Conservation (phyloP, 176 grass and related monocot genomes). For the Elymus sibiricus region DNA sequence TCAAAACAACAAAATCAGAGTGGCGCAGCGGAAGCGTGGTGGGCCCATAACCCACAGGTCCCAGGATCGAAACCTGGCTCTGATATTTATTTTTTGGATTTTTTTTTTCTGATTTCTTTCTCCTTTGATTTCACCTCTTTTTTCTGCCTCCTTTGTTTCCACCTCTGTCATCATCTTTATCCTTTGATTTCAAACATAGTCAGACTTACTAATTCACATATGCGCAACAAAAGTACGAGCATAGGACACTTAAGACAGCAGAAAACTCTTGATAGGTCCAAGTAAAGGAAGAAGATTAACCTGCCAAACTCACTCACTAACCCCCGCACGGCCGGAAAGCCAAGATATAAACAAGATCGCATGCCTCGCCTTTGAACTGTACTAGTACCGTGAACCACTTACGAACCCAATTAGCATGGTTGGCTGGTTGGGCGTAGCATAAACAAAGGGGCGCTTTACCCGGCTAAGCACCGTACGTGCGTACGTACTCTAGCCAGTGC, state of each 20-base stretch:
- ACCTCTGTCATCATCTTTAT: neutral
- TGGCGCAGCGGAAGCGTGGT: constrained; percentile 93
- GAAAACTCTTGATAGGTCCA: neutral
- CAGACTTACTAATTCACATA: neutral
- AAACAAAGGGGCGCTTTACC: too few relatives aligned
- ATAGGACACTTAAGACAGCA: neutral
- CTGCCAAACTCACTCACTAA: neutral
- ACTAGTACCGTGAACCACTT: too few relatives aligned
- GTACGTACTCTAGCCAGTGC: neutral
- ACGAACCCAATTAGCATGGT: too few relatives aligned
- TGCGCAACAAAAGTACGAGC: too few relatives aligned
- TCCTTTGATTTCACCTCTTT: neutral
- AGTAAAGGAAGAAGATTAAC: neutral
- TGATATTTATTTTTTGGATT: constrained; percentile 14
- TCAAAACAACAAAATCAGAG: constrained; percentile 23
- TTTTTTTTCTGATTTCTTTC: neutral
- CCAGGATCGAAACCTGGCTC: constrained; percentile 86
- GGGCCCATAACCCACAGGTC: constrained; percentile 97
- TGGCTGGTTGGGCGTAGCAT: too few relatives aligned
- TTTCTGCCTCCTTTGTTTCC: neutral
- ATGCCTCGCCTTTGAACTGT: neutral
- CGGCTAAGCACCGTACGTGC: too few relatives aligned
- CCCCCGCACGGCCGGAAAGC: neutral
- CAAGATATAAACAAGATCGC: neutral
- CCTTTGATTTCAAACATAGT: neutral